Evolutionary conservation across 768 basidiomycete genomes (phyloP).

Genomic region (Amyloporia xantha): DNA sequence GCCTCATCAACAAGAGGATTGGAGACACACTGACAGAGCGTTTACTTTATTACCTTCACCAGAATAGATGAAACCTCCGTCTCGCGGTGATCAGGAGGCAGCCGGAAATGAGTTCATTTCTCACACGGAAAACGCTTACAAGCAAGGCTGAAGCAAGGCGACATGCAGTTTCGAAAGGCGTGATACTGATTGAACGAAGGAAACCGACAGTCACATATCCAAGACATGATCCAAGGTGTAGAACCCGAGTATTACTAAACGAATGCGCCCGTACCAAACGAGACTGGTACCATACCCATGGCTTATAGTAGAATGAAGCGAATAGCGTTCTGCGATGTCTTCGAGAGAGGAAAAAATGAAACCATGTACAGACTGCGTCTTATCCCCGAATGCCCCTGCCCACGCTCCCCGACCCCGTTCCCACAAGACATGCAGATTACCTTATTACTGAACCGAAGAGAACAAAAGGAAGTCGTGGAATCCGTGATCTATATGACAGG

Average conservation of each 20-base stretch:
- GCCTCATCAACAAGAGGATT: too few species aligned
- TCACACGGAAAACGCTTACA: too few species aligned
- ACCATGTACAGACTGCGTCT: neutral
- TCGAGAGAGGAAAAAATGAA: too few species aligned
- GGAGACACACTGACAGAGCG: too few species aligned
- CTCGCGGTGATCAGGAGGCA: too few species aligned
- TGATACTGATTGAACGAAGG: too few species aligned
- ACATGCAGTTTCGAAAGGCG: too few species aligned
- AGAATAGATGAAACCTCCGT: too few species aligned
- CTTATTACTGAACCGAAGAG: slow-evolving; percentile 1
- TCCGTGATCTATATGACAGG: slow-evolving; percentile 9
- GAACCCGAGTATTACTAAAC: neutral
- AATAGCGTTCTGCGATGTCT: neutral
- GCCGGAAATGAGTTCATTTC: too few species aligned
- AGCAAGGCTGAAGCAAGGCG: too few species aligned
- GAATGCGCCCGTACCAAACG: neutral
- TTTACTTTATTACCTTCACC: too few species aligned
- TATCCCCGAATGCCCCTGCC: neutral
- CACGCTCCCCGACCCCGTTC: neutral
- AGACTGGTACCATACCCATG: neutral
- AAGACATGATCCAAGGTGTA: neutral
- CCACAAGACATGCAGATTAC: slow-evolving; percentile 1
- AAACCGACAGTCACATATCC: too few species aligned
- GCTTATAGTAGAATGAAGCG: neutral
- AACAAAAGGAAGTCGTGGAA: neutral